Base-by-base conservation (phyloP, 2,329 filamentous ascomycete species). In the Drechslerella dactyloides region DNA sequence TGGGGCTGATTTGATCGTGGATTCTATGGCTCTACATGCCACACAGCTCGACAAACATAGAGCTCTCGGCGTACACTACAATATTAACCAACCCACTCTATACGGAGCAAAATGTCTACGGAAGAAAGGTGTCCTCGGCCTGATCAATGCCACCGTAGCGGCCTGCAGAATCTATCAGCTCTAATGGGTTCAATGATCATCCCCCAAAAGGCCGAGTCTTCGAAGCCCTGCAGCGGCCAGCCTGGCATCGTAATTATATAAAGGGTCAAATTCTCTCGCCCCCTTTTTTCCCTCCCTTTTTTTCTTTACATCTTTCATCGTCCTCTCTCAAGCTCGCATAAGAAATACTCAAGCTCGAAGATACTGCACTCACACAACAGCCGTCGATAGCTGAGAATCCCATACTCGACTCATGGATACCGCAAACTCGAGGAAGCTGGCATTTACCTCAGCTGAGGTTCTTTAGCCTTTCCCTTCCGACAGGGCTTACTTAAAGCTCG, bases 351-450 rank as follows among this genome's bases (percentile, higher is more conserved):
- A 50, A 21, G 24, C 19, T 17, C 4, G 21, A 24, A n/a, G 10
- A 10, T 44, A 19, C 42, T n/a, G 24, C 21, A 35, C 8, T 50
- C 37, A 44, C 30, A 8, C 44, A n/a, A n/a, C n/a, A n/a, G n/a
- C n/a, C 15, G 35, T 30, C 2, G 30, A 54, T 24, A 55, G 23
- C 35, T 19, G 17, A 27, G 13, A 62, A 21, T 21, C 17, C 53
- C 13, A 33, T 6, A n/a, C 58, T 30, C 19, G 37, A 52, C 40
- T 56, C 30, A 70, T 70, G 66, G 66, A 48, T 30, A 64, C 17
- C 51, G 15, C 15, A 23, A 50, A 19, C 30, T 44, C 33, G 33
- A 64, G 42, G 59, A 15, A 35, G n/a, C 48, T 54, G n/a, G n/a
- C n/a, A 24, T 60, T 54, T 51, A 44, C 37, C 46, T 70, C 30